Base-by-base conservation (phyloP, 495 filamentous ascomycete species). In the Immersiella caudata region DNA sequence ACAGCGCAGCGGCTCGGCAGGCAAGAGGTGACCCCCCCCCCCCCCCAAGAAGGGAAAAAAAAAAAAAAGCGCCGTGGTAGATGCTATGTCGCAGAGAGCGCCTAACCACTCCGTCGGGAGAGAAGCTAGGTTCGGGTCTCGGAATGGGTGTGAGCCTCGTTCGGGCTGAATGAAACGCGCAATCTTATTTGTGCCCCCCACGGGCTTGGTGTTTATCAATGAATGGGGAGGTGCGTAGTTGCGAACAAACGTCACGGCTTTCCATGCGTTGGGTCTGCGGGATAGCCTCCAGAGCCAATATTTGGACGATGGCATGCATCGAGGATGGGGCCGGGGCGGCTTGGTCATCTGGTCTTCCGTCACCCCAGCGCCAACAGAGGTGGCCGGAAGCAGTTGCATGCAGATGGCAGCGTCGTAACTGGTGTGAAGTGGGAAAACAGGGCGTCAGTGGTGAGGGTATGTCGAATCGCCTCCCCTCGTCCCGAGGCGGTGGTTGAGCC, bases 401-500 rank as follows among this genome's bases (percentile, higher is more conserved):
- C 40, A 46, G 40, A 46, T 46, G 40, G 40, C 40, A 46, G 40
- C 40, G 40, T 46, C 40, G 40, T 18, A 46, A 14, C 40, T 46
- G n/a, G 40, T 12, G 40, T 6, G 16, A 46, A 46, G 11, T 46
- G 40, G 40, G 40, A 46, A 36, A 46, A 18, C 40, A 14, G 40
- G 36, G 33, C 21, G 29, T 40, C 29, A 33, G 57, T 21, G 57
- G 24, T 11, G 14, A 33, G 58, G 58, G 56, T 29, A n/a, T 60
- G 56, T 25, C 16, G 58, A 25, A 9, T 22, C n/a, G 22, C 24
- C 20, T 40, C 51, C 29, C 54, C 59, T 40, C 62, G 71, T 75
- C 74, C 74, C 76, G 75, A 73, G 66, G 71, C 51, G 60, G 66
- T 71, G 76, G 76, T 75, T 71, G 67, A 74, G 62, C 71, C 74